A percentile compares a stretch with the other conserved stretches of the same genome.
Evolutionary conservation across 208 protist genomes (phyloP).

Genomic region (Trichomonas vaginalis): DNA sequence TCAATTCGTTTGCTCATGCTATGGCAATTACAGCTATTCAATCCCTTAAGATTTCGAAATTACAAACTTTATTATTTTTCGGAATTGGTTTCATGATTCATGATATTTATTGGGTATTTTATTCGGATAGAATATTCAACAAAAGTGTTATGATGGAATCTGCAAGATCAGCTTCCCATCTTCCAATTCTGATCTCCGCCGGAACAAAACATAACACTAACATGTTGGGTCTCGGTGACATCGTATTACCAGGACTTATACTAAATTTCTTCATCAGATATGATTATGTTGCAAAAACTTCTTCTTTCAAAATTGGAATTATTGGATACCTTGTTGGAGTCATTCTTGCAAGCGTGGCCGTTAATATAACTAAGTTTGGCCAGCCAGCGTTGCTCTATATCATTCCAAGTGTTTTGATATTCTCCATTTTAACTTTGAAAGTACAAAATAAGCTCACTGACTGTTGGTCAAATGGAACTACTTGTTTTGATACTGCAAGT

Average conservation of each 20-base stretch:
- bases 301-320: background rate
- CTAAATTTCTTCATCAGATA: background rate
- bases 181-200: background rate
- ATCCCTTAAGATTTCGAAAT: background rate
- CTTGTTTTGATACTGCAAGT: background rate
- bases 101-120: background rate
- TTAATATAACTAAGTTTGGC: background rate
- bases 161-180: background rate
- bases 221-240: background rate
- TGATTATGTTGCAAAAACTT: background rate
- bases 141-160: background rate
- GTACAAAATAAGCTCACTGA: background rate
- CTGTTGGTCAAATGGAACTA: background rate
- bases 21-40: background rate
- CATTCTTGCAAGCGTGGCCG: background rate
- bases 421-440: background rate
- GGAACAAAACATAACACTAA: background rate
- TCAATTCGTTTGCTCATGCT: background rate
- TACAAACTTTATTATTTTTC: background rate
- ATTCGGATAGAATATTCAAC: background rate
- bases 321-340: background rate
- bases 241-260: background rate
- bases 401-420: background rate
- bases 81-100: background rate
- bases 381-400: background rate